phyloP scores from a whole-genome alignment of 2,329 filamentous ascomycete species.

The Waltergamsia citrina region DNA sequence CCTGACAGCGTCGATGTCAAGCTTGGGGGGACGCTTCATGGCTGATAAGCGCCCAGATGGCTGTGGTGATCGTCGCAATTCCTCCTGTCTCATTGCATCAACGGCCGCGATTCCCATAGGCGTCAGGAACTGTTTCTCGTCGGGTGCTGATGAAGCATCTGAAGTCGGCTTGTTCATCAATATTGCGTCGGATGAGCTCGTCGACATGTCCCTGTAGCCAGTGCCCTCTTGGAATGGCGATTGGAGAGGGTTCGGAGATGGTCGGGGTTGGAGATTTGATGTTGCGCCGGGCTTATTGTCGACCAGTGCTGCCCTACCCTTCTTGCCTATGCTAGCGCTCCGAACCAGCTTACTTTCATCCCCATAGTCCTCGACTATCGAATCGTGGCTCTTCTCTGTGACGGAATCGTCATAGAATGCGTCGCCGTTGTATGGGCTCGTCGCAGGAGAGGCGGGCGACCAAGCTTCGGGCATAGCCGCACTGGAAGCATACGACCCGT shows the following conservation, averaged over 20 bases:
- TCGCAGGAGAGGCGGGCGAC: conserved; percentile 33
- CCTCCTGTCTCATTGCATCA: conserved; percentile 3
- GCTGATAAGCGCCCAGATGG: conserved; percentile 38
- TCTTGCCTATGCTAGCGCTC: conserved; percentile 52
- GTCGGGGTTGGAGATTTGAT: conserved; percentile 7
- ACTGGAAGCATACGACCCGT: conserved; percentile 62
- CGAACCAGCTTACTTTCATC: conserved; percentile 50
- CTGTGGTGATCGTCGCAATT: background rate
- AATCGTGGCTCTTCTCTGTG: conserved; percentile 31
- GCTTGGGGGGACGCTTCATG: conserved; percentile 56
- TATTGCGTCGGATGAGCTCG: conserved; percentile 29
- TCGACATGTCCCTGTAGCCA: conserved; percentile 34
- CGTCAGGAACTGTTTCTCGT: background rate
- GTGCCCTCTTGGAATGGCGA: conserved; percentile 32
- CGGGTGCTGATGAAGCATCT: background rate
- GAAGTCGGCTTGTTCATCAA: conserved; percentile 7
- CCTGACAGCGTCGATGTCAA: conserved; percentile 75
- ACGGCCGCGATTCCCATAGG: conserved; percentile 5
- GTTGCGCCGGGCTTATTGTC: conserved; percentile 17
- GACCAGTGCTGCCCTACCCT: conserved; percentile 47
- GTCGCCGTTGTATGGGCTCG: conserved; percentile 36
- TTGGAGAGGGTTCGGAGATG: conserved; percentile 26
- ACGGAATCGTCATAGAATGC: conserved; percentile 40
- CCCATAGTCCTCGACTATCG: conserved; percentile 33
- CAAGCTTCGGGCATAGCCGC: conserved; percentile 63